Base-by-base conservation (phyloP, 345 rosid genomes). In the Crucihimalaya himalaica region DNA sequence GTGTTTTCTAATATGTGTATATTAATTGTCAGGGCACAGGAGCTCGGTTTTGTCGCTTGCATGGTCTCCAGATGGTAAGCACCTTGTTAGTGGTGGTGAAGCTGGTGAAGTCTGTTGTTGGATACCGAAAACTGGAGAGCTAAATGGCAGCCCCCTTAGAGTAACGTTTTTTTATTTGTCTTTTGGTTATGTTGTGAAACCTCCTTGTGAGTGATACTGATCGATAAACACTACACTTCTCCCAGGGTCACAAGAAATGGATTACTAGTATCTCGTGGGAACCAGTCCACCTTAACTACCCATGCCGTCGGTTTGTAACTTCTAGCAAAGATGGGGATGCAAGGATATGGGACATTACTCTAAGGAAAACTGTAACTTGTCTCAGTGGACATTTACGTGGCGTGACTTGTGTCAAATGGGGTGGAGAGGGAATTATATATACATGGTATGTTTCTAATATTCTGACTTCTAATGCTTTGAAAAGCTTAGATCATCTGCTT, bases 281-380 rank as follows among this genome's bases (percentile, higher is more conserved):
- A 76, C 94, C 97, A 55, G 75, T 80, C 27, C 97, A 91, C 73
- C 82, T 88, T 77, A 91, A 53, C 51, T 80, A 89, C 73, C 97
- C 94, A 10, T 82, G 88, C 47, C 85, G 88, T 66, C 90, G 90
- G 48, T 91, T 88, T 81, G 94, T 88, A 46, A 91, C 89, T 84
- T 83, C 89, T 58, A 84, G 97, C 84, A 88, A 87, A 81, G 97
- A 91, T 88, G 94, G 94, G 4, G 92, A 88, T 87, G 97, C 97
- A 12, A 87, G 90, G 29, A 82, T 90, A 70, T 91, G 94, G 94
- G 97, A 88, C 54, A 28, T 86, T 63, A 56, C 88, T 19, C 63
- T 83, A 51, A 83, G 78, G 71, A 87, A 77, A 78, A 84, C 85
- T 5, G 4, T 39, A 39, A 39, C n/a, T 13, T 39, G 15, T 39